Base-by-base conservation (phyloP, 306 rosid genomes). In the Dryas octopetala region DNA sequence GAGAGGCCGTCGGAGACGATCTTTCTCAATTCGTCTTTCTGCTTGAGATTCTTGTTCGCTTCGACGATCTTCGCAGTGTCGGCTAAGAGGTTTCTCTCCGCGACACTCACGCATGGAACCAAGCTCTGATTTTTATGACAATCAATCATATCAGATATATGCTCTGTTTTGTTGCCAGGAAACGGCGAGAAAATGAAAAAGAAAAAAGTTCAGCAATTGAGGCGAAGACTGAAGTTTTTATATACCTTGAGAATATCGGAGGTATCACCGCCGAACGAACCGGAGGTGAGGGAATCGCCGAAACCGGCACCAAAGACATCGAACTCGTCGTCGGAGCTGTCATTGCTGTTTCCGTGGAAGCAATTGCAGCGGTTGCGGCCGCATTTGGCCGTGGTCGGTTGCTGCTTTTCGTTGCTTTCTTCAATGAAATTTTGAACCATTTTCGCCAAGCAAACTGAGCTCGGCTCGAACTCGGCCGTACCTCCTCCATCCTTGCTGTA, bases 401-500 rank as follows among this genome's bases (percentile, higher is more conserved):
- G 74, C n/a, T 79, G 97, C 67, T 86, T 90, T 75, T 95, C 99
- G 83, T 72, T 88, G 63, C 59, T 87, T 15, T 90, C 97, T 70
- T 95, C 99, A 1, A 95, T 86, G 83, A 92, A 95, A 78, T 87
- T 90, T 81, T 89, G 96, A n/a, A 95, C 99, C 97, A 95, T 90
- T 61, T 90, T 95, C 23, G 87, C 97, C 70, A 95, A 79, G 82
- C 89, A 86, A 66, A 92, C 90, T 1, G 97, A 95, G 81, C 89
- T 94, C 1, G 96, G 97, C 66, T 95, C 97, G 41, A 90, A 88
- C 81, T 90, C 96, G 1, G 83, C 83, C 1, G 81, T 68, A 0
- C 10, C 70, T 65, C 79, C 86, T 70, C 70, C 75, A 11, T 89
- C 90, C 70, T 74, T 88, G 59, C 66, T 26, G 71, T 4, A 23